A percentile compares a stretch with the other conserved stretches of the same genome.
phyloP scores from a whole-genome alignment of 2,329 filamentous ascomycete species.

The Clonostachys rosea region DNA sequence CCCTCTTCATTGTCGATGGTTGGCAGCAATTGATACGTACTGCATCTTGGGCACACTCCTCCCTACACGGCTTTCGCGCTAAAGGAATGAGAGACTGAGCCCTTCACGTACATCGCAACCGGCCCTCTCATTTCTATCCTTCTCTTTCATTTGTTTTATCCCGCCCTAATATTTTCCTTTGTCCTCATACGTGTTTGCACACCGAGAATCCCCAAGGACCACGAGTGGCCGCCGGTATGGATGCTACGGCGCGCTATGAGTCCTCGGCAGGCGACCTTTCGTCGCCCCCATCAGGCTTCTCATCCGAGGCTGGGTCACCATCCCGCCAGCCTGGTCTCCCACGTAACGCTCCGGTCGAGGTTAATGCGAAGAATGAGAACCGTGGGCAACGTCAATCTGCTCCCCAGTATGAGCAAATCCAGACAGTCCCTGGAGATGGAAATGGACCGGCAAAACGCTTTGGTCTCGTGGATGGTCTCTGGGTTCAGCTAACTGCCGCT shows the following conservation, averaged over 20 bases:
- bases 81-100: too few species aligned
- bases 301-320: constrained; percentile 44
- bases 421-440: constrained; percentile 8
- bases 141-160: too few species aligned
- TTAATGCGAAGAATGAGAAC: constrained; percentile 38
- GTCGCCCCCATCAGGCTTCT: constrained; percentile 43
- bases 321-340: constrained; percentile 22
- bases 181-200: too few species aligned
- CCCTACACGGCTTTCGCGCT: too few species aligned
- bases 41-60: too few species aligned
- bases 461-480: constrained; percentile 28
- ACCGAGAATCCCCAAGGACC: too few species aligned
- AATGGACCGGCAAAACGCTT: constrained; percentile 14
- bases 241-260: constrained; percentile 27
- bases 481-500: constrained; percentile 49
- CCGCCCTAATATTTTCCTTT: too few species aligned
- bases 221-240: neutral
- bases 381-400: constrained; percentile 2
- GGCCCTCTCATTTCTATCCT: too few species aligned
- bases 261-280: constrained; percentile 45
- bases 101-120: too few species aligned
- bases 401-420: neutral
- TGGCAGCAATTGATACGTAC: too few species aligned
- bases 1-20: too few species aligned
- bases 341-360: constrained; percentile 36